Percentiles rank a stretch among this genome's conserved stretches.
phyloP scores from a whole-genome alignment of 2,329 filamentous ascomycete species.

The Colletotrichum trifolii region DNA sequence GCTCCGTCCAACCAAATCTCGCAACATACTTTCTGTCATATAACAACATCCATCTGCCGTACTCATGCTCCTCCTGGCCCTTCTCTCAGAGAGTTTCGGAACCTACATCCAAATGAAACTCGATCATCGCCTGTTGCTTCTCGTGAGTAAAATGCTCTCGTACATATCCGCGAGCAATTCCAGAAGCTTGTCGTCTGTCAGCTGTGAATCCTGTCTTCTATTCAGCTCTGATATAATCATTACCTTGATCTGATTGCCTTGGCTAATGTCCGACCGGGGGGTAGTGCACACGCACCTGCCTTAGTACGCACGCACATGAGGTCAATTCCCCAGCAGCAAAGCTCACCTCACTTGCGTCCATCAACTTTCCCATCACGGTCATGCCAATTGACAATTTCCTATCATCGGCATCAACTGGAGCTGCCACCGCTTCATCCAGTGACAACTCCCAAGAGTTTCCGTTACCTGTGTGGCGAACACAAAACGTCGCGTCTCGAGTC shows the following conservation, averaged over 20 bases:
- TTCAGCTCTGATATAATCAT: slow-evolving; percentile 28
- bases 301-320: slow-evolving; percentile 12
- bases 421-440: background rate
- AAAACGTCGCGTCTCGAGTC: slow-evolving; percentile 7
- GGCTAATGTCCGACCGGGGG: slow-evolving; percentile 26
- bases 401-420: slow-evolving; percentile 21
- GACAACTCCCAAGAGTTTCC: slow-evolving; percentile 7
- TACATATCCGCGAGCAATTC: background rate
- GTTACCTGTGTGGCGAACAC: background rate
- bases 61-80: slow-evolving; percentile 1
- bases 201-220: background rate
- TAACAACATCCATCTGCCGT: slow-evolving; percentile 2
- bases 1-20: slow-evolving; percentile 22
- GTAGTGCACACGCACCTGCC: slow-evolving; percentile 6
- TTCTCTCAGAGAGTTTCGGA: slow-evolving; percentile 28
- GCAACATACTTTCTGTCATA: slow-evolving; percentile 16
- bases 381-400: slow-evolving; percentile 14
- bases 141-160: background rate
- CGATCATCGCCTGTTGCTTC: slow-evolving; percentile 10
- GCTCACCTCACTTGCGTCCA: slow-evolving; percentile 10
- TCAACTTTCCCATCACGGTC: slow-evolving; percentile 4
- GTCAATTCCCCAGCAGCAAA: slow-evolving; percentile 20
- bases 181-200: background rate
- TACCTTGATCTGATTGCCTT: slow-evolving; percentile 1
- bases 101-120: slow-evolving; percentile 33